Percentiles rank a stretch among this genome's conserved stretches.
Conservation (phyloP, 805 yeast species). For the Zygosaccharomyces bailii region DNA sequence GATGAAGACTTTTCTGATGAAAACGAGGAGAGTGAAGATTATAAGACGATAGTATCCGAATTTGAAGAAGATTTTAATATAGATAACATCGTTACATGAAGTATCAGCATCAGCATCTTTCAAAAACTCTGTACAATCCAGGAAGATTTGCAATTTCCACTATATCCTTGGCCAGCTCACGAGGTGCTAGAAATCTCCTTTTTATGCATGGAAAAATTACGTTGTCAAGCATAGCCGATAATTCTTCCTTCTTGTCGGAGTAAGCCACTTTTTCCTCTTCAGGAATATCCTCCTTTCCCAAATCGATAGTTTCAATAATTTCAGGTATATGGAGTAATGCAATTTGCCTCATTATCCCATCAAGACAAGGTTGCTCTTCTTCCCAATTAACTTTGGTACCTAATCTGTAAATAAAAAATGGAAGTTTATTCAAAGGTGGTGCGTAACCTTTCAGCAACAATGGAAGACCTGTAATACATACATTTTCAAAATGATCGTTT, state of each 20-base stretch:
- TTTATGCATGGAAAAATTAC: slow-evolving; percentile 64
- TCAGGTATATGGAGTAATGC: slow-evolving; percentile 74
- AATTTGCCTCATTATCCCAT: slow-evolving; percentile 61
- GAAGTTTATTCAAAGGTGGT: slow-evolving; percentile 63
- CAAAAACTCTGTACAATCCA: slow-evolving; percentile 86
- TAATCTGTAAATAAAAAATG: slow-evolving; percentile 61
- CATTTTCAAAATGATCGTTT: slow-evolving; percentile 22
- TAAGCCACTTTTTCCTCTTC: slow-evolving; percentile 28
- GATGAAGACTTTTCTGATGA: slow-evolving; percentile 5
- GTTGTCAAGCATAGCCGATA: slow-evolving; percentile 48
- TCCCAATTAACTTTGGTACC: slow-evolving; percentile 60
- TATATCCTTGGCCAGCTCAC: slow-evolving; percentile 48
- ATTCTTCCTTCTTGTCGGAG: slow-evolving; percentile 30
- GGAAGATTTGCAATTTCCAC: slow-evolving; percentile 89
- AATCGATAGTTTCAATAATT: slow-evolving; percentile 30
- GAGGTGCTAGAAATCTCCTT: slow-evolving; percentile 61
- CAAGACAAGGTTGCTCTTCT: slow-evolving; percentile 65
- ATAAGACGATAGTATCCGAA: slow-evolving; percentile 18
- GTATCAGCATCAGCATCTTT: slow-evolving; percentile 74
- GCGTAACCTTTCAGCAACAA: slow-evolving; percentile 58
- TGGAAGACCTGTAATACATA: slow-evolving; percentile 55
- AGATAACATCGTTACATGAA: slow-evolving; percentile 12
- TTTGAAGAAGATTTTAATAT: slow-evolving; percentile 25
- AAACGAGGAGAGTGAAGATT: slow-evolving; percentile 14
- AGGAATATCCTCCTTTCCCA: slow-evolving; percentile 15